Evolutionary conservation across 2,329 filamentous ascomycete genomes (phyloP), one percentile per base, ranked within the genome.

Genomic region (Alternaria conjuncta): DNA sequence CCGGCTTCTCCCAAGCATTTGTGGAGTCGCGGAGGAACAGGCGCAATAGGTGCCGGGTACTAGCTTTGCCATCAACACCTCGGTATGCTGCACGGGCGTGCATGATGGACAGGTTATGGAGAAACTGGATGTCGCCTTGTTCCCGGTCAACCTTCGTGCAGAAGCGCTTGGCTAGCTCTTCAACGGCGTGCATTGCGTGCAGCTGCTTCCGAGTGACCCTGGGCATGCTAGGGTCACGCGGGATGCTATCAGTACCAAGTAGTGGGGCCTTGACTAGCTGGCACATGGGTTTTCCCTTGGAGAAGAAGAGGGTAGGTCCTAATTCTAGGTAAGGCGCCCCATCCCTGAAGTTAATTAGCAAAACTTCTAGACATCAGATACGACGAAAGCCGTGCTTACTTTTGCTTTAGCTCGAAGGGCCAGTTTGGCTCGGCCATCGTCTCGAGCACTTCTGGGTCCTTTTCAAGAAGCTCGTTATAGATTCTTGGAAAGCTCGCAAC

Each of bases 331-430:
- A 74, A 25, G 78, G 74, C 23, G 65, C 67, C 28, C 65, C 61
- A 55, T 75, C 64, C 46, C 75, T 78, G 45, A 53, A 41, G 21
- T 41, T n/a, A n/a, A 56, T 56, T 46, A 56, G 54, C 43, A 56
- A 41, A 36, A 30, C 21, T 36, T 41, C 49, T 12, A n/a, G 23
- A 53, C 28, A 36, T 41, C 49, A 36, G 20, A 53, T 41, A 36
- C 20, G 54, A 50, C 36, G 4, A 36, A 50, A 30, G n/a, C 18
- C 21, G 23, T 51, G 57, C 74, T 72, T 63, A 80, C 78, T 76
- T 75, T 50, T 78, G 70, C 64, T 80, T 80, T 58, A 80, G 65
- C 62, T 80, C 78, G 47, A 79, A 80, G 2, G 78, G 78, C 78
- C 78, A 80, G 32, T 78, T 63, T 9, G 72, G 55, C 43, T 72